Evolutionary conservation across 495 filamentous ascomycete species (phyloP).

Genomic region (Xanthoparmelia taractica): DNA sequence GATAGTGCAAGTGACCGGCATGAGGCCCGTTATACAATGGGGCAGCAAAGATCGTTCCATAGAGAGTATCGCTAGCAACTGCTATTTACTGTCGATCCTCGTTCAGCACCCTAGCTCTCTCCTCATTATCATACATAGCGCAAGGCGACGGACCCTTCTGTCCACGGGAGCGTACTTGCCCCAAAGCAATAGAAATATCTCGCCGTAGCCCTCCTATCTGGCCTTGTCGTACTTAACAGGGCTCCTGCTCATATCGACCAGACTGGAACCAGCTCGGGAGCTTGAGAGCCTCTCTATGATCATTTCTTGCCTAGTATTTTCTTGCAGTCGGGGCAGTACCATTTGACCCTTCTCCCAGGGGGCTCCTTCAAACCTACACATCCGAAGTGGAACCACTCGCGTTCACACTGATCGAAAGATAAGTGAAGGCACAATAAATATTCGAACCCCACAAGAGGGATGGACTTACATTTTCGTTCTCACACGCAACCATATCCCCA

Average conservation of each 20-base stretch:
- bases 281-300: neutral
- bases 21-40: neutral
- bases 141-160: neutral
- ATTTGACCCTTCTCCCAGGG: constrained; percentile 72
- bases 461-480: constrained; percentile 74
- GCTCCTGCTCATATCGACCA: neutral
- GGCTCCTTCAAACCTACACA: constrained; percentile 74
- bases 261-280: neutral
- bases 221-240: too few relatives aligned
- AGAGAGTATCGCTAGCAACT: too few relatives aligned
- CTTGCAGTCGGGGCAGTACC: constrained; percentile 90
- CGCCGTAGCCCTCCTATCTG: neutral
- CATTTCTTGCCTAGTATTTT: constrained; percentile 41
- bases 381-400: constrained; percentile 74
- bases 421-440: constrained; percentile 20
- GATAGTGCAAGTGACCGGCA: neutral
- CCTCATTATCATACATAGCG: neutral
- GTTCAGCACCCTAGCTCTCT: neutral
- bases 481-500: constrained; percentile 92
- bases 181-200: neutral
- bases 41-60: too few relatives aligned
- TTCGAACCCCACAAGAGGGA: constrained; percentile 15
- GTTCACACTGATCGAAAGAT: constrained; percentile 23
- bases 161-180: neutral
- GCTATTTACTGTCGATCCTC: too few relatives aligned